Evolutionary conservation across 306 rosid genomes (phyloP).

Genomic region (Trichosanthes truncata): DNA sequence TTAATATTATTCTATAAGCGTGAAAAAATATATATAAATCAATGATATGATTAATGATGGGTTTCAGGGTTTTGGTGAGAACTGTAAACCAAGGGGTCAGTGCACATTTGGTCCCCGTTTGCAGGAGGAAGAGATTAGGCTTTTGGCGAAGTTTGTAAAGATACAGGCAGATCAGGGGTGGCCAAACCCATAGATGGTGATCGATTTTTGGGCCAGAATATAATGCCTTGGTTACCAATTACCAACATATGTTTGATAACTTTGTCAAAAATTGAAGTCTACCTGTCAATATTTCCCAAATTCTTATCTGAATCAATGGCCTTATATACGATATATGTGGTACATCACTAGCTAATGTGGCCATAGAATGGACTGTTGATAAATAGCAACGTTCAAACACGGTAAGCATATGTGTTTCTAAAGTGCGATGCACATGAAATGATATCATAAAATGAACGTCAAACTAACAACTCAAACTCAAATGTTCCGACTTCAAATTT

Average conservation of each 20-base stretch:
- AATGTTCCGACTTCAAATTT: not conserved
- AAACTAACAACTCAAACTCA: not conserved
- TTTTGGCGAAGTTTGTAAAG: conserved; percentile 79
- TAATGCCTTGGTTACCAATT: not conserved
- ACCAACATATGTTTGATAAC: not conserved
- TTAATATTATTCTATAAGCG: not conserved
- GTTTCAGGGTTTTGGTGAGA: conserved; percentile 72
- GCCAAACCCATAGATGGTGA: conserved; percentile 26
- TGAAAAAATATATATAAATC: not conserved
- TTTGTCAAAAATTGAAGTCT: not conserved
- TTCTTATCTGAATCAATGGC: not conserved
- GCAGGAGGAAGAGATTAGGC: conserved; percentile 73
- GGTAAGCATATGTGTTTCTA: not conserved
- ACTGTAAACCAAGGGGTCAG: conserved; percentile 84
- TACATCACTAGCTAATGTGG: not conserved
- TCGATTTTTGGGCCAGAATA: not conserved
- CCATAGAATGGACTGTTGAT: not conserved
- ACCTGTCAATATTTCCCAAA: not conserved
- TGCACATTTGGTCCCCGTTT: conserved; percentile 94
- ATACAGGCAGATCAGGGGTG: conserved; percentile 85
- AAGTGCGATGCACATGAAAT: not conserved
- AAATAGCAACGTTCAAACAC: not conserved
- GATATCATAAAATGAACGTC: not conserved
- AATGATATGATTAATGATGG: not conserved
- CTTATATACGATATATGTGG: not conserved